Evolutionary conservation across 169 alveolate genomes (phyloP).

Genomic region (Eimeria sp.): DNA sequence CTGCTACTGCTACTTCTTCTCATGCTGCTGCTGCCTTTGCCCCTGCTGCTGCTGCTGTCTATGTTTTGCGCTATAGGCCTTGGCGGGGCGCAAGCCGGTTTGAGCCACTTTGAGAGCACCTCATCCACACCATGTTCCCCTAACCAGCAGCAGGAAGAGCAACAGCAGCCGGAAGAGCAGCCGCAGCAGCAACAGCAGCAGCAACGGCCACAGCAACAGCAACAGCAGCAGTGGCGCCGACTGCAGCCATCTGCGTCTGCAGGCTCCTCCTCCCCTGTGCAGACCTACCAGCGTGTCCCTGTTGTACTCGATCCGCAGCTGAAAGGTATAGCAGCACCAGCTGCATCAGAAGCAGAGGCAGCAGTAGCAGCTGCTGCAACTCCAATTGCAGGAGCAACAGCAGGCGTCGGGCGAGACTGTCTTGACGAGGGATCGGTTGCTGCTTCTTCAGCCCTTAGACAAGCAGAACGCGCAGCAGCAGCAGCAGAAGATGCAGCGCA

Average conservation of each 20-base stretch:
- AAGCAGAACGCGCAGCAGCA: constrained; percentile 77
- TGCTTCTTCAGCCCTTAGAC: constrained; percentile 67
- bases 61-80: neutral
- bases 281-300: neutral
- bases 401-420: neutral
- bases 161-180: too few species aligned
- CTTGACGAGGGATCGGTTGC: neutral
- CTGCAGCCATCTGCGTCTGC: constrained; percentile 30
- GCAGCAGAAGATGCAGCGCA: constrained; percentile 77
- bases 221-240: constrained; percentile 1
- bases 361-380: neutral
- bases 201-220: constrained; percentile 5
- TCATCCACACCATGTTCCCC: neutral
- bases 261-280: neutral
- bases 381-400: neutral
- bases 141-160: neutral
- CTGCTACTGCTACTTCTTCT: neutral
- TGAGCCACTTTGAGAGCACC: neutral
- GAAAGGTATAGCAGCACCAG: constrained; percentile 7
- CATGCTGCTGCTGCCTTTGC: neutral
- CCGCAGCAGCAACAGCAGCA: neutral
- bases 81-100: constrained; percentile 1
- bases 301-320: neutral
- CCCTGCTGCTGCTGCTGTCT: constrained; percentile 13
- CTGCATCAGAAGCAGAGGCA: neutral